Conservation (phyloP, 192 early-diverging fungal genomes). For the Podila horticola region DNA sequence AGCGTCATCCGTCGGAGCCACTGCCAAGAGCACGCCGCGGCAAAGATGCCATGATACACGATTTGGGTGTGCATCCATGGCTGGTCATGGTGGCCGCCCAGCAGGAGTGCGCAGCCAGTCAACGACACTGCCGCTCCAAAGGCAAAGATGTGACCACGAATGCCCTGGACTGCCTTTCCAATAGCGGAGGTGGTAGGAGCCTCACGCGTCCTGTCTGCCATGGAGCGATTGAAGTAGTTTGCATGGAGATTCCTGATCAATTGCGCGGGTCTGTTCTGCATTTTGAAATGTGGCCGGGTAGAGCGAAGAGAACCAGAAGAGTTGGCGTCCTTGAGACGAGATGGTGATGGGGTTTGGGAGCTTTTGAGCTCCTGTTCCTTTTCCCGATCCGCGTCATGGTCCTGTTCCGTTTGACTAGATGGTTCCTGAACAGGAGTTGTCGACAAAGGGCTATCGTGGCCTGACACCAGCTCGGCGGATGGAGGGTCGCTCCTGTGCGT, state of each 20-base stretch:
- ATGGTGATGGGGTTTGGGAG: too few relatives aligned
- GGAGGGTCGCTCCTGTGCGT: neutral
- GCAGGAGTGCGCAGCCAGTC: constrained; percentile 30
- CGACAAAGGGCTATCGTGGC: too few relatives aligned
- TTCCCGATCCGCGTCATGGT: too few relatives aligned
- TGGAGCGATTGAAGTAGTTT: constrained; percentile 25
- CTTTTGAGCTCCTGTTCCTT: too few relatives aligned
- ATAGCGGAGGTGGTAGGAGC: constrained; percentile 1
- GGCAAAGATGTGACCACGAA: constrained; percentile 31
- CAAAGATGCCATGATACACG: constrained; percentile 38
- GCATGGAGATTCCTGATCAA: constrained; percentile 51
- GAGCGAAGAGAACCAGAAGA: neutral
- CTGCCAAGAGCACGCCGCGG: constrained; percentile 31
- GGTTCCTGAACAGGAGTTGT: too few relatives aligned
- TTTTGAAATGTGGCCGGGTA: constrained; percentile 13
- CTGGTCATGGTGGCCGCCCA: constrained; percentile 1
- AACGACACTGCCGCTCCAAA: constrained; percentile 25
- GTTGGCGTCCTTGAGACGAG: neutral
- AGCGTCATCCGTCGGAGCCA: constrained; percentile 26
- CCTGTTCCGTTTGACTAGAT: too few relatives aligned
- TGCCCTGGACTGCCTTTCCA: constrained; percentile 6
- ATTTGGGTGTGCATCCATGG: constrained; percentile 8
- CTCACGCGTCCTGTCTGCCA: neutral
- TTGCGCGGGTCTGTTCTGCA: constrained; percentile 31
- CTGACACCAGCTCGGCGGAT: neutral